Base-by-base conservation (phyloP, 371 early-diverging fungal species). In the Rhizopus arrhizus region DNA sequence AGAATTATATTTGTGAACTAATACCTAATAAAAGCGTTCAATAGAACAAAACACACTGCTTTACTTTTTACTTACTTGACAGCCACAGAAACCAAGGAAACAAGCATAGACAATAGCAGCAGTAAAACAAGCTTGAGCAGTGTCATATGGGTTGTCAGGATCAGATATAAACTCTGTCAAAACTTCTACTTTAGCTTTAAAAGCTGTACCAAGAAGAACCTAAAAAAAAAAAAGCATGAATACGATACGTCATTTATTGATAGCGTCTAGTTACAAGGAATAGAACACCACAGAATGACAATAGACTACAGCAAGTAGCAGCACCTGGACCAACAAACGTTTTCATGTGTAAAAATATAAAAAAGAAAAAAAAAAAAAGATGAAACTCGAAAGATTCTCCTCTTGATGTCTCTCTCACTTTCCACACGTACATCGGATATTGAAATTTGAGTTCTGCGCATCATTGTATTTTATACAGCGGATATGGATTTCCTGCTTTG, bases 51-150 rank as follows among this genome's bases (percentile, higher is more conserved):
- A 29, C 33, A 12, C 11, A 10, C 34, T 29, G 8, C 40, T 11
- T 22, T 12, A 36, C 29, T 36, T 50, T 34, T 16, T 13, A 31
- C 48, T 64, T 81, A 85, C 83, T 78, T 88, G 90, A 62, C 87
- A 87, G 57, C 80, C 77, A 69, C 87, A 86, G 71, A 85, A 85
- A 45, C 74, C 75, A 47, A 89, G 80, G 74, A 89, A 84, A 54
- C 77, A 86, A 22, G 83, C 81, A 72, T 89, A 89, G 36, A 89
- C 82, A 41, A 79, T 80, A 35, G 87, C 89, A 15, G 89, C 89
- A 6, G 85, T 61, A 45, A 84, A 88, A 64, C 89, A 89, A 2
- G 85, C 83, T 59, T 80, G 69, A 11, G 87, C 89, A 29, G 86
- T 86, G 28, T 74, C 80, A 52, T 77, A 72, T 1, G 87, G 88